These are phyloP conservation scores for Zychaea mexicana DNA, from an alignment of 371 early-diverging fungal species.

Conservation along the genomic window DNA sequence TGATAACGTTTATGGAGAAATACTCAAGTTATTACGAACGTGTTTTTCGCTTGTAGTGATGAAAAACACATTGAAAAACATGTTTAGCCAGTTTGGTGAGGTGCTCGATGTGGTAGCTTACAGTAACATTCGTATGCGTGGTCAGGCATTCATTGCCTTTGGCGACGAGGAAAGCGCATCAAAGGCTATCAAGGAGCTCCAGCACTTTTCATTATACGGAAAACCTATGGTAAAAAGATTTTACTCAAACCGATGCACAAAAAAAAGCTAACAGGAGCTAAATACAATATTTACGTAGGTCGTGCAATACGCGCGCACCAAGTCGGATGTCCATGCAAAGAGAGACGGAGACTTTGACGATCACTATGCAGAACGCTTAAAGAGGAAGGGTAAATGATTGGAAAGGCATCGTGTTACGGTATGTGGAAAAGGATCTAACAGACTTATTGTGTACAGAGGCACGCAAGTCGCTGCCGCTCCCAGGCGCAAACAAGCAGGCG, in stretches of 20 bases:
- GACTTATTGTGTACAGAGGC: constrained; percentile 29
- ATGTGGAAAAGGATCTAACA: neutral
- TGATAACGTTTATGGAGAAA: neutral
- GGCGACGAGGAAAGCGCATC: constrained; percentile 65
- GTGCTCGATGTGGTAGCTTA: constrained; percentile 74
- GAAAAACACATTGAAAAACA: constrained; percentile 73
- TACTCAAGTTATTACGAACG: neutral
- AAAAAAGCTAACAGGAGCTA: neutral
- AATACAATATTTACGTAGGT: constrained; percentile 35
- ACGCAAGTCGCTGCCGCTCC: constrained; percentile 33
- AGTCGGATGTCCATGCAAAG: constrained; percentile 81
- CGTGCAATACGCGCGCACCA: constrained; percentile 79
- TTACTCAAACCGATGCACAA: neutral
- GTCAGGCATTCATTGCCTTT: constrained; percentile 84
- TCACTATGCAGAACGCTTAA: constrained; percentile 54
- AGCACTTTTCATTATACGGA: constrained; percentile 81
- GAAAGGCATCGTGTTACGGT: no score
- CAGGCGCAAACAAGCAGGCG: constrained; percentile 47
- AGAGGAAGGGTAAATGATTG: constrained; percentile 55
- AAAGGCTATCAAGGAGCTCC: constrained; percentile 84
- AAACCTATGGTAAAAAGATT: constrained; percentile 70
- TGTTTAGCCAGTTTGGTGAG: constrained; percentile 79
- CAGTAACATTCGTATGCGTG: constrained; percentile 69
- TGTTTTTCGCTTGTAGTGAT: constrained; percentile 53
- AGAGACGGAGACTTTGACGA: constrained; percentile 72